Evolutionary conservation across 345 rosid species (phyloP).

Genomic region (Hirschfeldia incana): DNA sequence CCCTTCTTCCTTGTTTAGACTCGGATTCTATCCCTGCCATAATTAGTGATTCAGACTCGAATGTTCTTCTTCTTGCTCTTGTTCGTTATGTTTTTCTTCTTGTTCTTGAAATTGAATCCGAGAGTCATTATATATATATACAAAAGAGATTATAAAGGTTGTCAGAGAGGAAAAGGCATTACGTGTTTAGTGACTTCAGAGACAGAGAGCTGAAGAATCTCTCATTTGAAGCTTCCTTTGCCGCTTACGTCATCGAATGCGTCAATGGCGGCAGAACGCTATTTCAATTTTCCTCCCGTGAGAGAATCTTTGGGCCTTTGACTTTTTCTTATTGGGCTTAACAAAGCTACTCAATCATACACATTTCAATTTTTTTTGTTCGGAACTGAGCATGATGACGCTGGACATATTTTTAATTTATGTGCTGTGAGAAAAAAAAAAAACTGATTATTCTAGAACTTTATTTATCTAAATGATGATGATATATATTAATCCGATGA

Average conservation of each 20-base stretch:
- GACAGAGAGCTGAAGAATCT: background rate
- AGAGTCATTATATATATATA: background rate
- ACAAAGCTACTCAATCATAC: background rate
- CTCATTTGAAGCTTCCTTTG: too few species aligned
- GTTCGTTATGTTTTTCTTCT: background rate
- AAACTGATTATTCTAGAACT: background rate
- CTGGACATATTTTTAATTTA: background rate
- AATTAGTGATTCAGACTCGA: background rate
- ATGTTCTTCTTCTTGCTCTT: background rate
- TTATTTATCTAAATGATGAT: background rate
- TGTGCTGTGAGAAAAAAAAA: background rate
- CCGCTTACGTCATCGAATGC: too few species aligned
- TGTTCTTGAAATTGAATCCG: background rate
- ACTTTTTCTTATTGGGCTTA: background rate
- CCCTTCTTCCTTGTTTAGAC: background rate
- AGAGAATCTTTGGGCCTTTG: background rate
- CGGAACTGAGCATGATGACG: background rate
- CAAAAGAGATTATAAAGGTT: background rate
- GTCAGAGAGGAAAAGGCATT: background rate
- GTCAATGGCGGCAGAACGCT: too few species aligned
- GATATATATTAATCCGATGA: background rate
- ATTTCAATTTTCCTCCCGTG: too few species aligned
- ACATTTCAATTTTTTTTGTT: background rate
- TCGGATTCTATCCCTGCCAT: background rate
- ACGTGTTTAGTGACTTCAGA: background rate